Percentiles rank a stretch among this genome's conserved stretches.
Conservation (phyloP, 495 filamentous ascomycete species). For the Daldinia loculata region DNA sequence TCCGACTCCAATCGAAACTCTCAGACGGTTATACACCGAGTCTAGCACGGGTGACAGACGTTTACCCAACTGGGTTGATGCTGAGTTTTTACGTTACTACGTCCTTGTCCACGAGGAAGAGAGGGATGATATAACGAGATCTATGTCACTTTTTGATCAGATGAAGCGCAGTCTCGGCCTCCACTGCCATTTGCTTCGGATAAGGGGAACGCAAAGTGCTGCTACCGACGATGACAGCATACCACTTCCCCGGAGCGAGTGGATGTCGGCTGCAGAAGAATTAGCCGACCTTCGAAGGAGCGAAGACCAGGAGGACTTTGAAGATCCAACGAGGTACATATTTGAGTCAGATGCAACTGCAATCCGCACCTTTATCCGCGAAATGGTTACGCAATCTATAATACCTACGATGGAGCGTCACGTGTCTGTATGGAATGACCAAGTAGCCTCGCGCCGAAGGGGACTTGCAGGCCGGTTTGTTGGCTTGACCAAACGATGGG, state of each 20-base stretch:
- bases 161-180: constrained; percentile 98
- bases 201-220: constrained; percentile 84
- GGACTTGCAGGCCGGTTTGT: constrained; percentile 90
- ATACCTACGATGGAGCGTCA: constrained; percentile 94
- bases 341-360: constrained; percentile 91
- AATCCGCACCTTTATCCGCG: constrained; percentile 85
- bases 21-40: constrained; percentile 80
- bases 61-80: constrained; percentile 82
- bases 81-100: constrained; percentile 93
- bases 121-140: constrained; percentile 86
- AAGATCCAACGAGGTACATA: constrained; percentile 76
- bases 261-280: constrained; percentile 89
- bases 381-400: constrained; percentile 91
- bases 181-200: constrained; percentile 88
- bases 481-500: constrained; percentile 87
- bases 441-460: constrained; percentile 87
- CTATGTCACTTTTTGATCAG: constrained; percentile 87
- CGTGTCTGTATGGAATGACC: constrained; percentile 93
- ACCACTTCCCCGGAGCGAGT: constrained; percentile 79
- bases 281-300: constrained; percentile 71
- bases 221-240: constrained; percentile 93
- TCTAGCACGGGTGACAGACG: constrained; percentile 72
- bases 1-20: constrained; percentile 78
- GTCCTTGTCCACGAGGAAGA: constrained; percentile 98
- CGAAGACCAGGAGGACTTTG: constrained; percentile 68